These are phyloP conservation scores for Eutypa lata DNA, from an alignment of 2,329 filamentous ascomycete genomes.

Conservation along the genomic window DNA sequence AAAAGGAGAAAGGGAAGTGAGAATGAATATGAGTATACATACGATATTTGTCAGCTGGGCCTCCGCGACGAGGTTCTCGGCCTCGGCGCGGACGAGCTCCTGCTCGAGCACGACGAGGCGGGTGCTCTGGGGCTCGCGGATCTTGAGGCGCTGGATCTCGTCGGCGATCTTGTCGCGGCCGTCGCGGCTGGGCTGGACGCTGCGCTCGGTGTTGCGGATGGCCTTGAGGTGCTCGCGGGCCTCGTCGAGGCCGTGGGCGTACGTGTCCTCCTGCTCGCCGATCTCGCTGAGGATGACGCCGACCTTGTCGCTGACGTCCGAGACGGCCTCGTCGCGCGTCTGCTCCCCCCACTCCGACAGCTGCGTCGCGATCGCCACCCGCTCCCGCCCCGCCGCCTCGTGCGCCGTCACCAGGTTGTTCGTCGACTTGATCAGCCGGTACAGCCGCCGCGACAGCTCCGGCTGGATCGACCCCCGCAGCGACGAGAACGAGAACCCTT, in stretches of 20 bases:
- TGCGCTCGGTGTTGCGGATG: conserved; percentile 92
- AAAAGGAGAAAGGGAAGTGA: conserved; percentile 6
- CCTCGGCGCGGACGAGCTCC: conserved; percentile 92
- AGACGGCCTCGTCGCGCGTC: conserved; percentile 81
- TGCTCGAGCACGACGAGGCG: conserved; percentile 86
- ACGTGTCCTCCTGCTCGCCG: conserved; percentile 87
- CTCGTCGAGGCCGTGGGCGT: conserved; percentile 84
- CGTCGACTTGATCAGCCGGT: conserved; percentile 90
- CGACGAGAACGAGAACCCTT: conserved; percentile 81
- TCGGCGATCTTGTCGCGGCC: conserved; percentile 84
- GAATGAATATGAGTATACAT: conserved; percentile 37
- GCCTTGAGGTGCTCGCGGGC: conserved; percentile 80
- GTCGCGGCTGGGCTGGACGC: conserved; percentile 88
- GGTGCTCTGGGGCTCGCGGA: conserved; percentile 84
- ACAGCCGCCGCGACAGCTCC: conserved; percentile 84
- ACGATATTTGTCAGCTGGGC: conserved; percentile 94
- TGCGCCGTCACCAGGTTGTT: conserved; percentile 84
- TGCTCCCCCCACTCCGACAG: conserved; percentile 96
- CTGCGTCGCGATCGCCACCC: conserved; percentile 79
- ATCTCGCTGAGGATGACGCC: conserved; percentile 90
- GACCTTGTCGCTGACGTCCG: conserved; percentile 91
- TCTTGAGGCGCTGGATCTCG: conserved; percentile 87
- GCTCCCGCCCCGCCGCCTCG: conserved; percentile 81
- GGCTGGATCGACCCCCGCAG: conserved; percentile 82
- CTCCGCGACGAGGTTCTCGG: conserved; percentile 92